These are phyloP conservation scores for Solanum piurae DNA, from an alignment of 257 asterid genomes.

Conservation along the genomic window DNA sequence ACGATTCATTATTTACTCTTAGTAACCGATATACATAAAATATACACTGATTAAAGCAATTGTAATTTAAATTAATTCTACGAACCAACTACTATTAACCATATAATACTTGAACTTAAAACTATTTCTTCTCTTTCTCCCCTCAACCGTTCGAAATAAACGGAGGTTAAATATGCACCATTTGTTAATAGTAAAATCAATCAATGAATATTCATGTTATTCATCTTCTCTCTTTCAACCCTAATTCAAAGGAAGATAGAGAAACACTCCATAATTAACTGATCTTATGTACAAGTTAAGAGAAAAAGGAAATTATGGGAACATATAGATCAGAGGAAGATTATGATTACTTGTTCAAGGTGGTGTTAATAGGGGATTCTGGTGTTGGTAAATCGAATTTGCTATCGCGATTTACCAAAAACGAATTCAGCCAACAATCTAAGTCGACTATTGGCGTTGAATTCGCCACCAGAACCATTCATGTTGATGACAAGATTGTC, in stretches of 20 bases:
- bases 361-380: conserved; percentile 35
- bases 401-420: conserved; percentile 23
- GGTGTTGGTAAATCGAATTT: conserved; percentile 37
- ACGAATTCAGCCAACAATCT: conserved; percentile 32
- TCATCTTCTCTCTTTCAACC: not conserved
- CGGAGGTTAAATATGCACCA: not conserved
- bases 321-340: conserved; percentile 32
- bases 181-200: not conserved
- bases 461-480: conserved; percentile 32
- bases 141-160: not conserved
- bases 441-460: conserved; percentile 43
- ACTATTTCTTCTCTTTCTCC: not conserved
- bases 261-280: not conserved
- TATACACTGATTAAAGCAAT: not conserved
- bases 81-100: not conserved
- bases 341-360: conserved; percentile 41
- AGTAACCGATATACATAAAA: not conserved
- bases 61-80: not conserved
- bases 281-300: not conserved
- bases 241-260: not conserved
- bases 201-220: not conserved
- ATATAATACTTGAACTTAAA: not conserved
- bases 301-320: conserved; percentile 6
- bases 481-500: conserved; percentile 30
- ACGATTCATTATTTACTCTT: not conserved